Conservation (phyloP, 2,329 filamentous ascomycete species). For the Thyridium curvatum region DNA sequence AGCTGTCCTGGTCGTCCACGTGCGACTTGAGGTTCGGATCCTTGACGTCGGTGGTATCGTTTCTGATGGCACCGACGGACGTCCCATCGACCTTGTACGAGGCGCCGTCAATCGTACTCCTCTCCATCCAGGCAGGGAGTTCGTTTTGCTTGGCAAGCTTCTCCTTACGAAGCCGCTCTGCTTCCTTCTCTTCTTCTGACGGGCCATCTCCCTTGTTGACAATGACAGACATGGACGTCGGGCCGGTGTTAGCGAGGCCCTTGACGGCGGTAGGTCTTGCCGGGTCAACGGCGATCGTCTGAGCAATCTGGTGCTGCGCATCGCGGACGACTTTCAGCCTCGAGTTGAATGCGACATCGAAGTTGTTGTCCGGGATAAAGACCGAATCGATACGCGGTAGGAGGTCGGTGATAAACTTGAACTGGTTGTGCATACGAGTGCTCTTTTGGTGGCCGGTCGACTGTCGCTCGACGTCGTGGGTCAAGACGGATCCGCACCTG, state of each 20-base stretch:
- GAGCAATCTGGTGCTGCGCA: constrained; percentile 57
- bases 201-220: constrained; percentile 62
- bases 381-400: constrained; percentile 72
- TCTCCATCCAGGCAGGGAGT: constrained; percentile 64
- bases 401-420: constrained; percentile 71
- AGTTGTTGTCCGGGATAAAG: constrained; percentile 67
- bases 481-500: constrained; percentile 61
- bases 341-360: constrained; percentile 60
- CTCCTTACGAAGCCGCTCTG: constrained; percentile 59
- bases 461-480: constrained; percentile 59
- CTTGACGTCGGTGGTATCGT: constrained; percentile 41
- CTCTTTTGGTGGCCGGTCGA: constrained; percentile 68
- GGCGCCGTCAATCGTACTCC: constrained; percentile 61
- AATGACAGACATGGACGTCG: constrained; percentile 63
- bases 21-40: constrained; percentile 27
- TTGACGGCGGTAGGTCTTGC: constrained; percentile 62
- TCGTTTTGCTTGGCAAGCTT: constrained; percentile 63
- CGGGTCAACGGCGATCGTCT: constrained; percentile 51
- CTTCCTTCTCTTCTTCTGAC: constrained; percentile 59
- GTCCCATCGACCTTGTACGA: constrained; percentile 41
- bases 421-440: constrained; percentile 69
- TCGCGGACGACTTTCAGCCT: constrained; percentile 61
- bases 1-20: constrained; percentile 43
- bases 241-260: constrained; percentile 59
- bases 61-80: constrained; percentile 16